phyloP scores from a whole-genome alignment of 768 basidiomycete species.

The Lactarius sp. region DNA sequence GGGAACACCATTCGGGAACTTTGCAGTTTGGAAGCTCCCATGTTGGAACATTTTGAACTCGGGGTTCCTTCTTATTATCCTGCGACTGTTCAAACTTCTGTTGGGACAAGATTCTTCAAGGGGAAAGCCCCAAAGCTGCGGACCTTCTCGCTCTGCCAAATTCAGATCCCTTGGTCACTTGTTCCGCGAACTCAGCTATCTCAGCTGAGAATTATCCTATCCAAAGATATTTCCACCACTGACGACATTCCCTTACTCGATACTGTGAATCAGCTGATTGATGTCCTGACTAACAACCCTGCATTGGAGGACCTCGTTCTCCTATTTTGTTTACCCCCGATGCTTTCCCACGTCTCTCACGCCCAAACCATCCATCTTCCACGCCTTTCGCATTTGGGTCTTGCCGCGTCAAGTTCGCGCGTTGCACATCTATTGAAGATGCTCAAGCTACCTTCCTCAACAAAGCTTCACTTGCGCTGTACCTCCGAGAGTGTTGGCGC shows the following conservation, averaged over 20 bases:
- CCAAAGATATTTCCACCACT: background rate
- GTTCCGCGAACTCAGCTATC: constrained; percentile 9
- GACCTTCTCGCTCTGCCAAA: no score
- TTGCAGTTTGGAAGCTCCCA: background rate
- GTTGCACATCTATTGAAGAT: background rate
- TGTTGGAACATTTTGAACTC: background rate
- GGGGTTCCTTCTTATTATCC: background rate
- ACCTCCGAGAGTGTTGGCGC: background rate
- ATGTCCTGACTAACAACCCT: background rate
- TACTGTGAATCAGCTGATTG: background rate
- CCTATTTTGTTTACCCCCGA: background rate
- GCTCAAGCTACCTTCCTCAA: background rate
- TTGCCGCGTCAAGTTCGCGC: background rate
- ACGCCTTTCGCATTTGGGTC: background rate
- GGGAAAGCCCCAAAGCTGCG: no score
- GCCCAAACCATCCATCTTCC: background rate
- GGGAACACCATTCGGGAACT: background rate
- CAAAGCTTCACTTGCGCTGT: background rate
- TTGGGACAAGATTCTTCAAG: background rate
- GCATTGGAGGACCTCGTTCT: constrained; percentile 4
- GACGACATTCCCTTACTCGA: background rate
- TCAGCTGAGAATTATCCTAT: background rate
- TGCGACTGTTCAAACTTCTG: background rate
- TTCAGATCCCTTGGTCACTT: background rate
- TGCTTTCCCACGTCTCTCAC: background rate